Evolutionary conservation across 2,329 filamentous ascomycete genomes (phyloP).

Genomic region (Rosellinia necatrix): DNA sequence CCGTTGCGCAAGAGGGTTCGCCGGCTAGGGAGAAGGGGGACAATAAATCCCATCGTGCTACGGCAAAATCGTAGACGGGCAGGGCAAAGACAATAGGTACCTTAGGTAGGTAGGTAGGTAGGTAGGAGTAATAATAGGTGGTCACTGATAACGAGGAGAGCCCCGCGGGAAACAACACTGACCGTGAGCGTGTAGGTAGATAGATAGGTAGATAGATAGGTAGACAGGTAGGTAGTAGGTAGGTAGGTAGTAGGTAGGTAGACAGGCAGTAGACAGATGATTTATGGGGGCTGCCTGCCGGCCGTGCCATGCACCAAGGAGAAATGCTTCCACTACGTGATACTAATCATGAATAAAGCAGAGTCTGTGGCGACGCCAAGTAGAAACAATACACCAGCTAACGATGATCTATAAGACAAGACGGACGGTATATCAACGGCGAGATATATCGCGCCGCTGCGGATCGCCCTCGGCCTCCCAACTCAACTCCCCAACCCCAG

Average conservation of each 20-base stretch:
- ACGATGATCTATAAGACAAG: background rate
- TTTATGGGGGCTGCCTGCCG: slow-evolving; percentile 13
- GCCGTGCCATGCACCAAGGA: background rate
- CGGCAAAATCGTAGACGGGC: background rate
- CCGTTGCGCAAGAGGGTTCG: background rate
- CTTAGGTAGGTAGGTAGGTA: too few species aligned
- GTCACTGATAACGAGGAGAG: slow-evolving; percentile 9
- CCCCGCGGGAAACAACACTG: background rate
- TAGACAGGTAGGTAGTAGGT: background rate
- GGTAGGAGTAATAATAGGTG: too few species aligned
- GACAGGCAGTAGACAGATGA: background rate
- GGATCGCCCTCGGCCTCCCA: background rate
- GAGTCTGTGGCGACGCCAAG: background rate
- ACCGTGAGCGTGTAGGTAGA: too few species aligned
- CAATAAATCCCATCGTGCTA: background rate
- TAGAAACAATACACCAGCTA: background rate
- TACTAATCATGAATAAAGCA: slow-evolving; percentile 12
- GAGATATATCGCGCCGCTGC: background rate
- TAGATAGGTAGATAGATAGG: too few species aligned
- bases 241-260: too few species aligned
- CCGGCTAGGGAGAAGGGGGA: background rate
- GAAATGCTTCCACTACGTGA: slow-evolving; percentile 15
- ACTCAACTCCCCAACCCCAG: background rate
- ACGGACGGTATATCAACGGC: background rate
- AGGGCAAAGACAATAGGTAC: background rate